Base-by-base conservation (phyloP, 1,139 yeast genomes). In the Blastobotrys indianensis region DNA sequence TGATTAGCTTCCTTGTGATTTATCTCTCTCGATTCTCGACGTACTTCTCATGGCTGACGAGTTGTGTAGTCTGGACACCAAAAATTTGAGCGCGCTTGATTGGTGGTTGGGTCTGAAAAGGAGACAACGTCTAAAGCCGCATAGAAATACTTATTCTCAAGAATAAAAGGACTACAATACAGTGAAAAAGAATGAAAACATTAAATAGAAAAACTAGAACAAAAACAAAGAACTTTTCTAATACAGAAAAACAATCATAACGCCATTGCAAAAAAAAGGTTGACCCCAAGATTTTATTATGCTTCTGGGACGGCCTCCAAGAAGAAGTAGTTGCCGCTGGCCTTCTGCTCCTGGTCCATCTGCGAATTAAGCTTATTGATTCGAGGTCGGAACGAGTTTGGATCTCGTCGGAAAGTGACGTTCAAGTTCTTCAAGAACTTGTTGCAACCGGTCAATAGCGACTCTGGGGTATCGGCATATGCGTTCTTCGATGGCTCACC, bases 381-480 rank as follows among this genome's bases (percentile, higher is more conserved):
- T 79, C 99, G 85, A 62, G 98, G 98, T 74, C 99, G 83, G 78
- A 77, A 92, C 48, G 96, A 86, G 66, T 82, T 86, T 62, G 98
- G 97, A 73, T 92, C 99, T 75, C 98, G 86, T 80, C 99, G 85
- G 75, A 92, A 92, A 6, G 98, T 94, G 55, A 94, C 98, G 61
- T 92, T 87, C 74, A 92, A 80, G 69, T 88, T 90, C 80, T 90
- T 90, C 75, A 92, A 80, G 80, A 92, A 92, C 64, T 83, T 76
- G 78, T 92, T 92, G 78, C 97, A 92, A 60, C 99, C 98, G 49
- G 97, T 87, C 66, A 92, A 76, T 66, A 92, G 76, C 36, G 95
- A 81, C 72, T 92, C 96, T 42, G 97, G 97, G 42, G 85, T 66
- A 64, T 80, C 84, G 36, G 97, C 97, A 58, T 70, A 66, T 36